Evolutionary conservation across 2,329 filamentous ascomycete genomes (phyloP), one percentile per base, ranked within the genome.

Genomic region (Berkeleyomyces basicola): DNA sequence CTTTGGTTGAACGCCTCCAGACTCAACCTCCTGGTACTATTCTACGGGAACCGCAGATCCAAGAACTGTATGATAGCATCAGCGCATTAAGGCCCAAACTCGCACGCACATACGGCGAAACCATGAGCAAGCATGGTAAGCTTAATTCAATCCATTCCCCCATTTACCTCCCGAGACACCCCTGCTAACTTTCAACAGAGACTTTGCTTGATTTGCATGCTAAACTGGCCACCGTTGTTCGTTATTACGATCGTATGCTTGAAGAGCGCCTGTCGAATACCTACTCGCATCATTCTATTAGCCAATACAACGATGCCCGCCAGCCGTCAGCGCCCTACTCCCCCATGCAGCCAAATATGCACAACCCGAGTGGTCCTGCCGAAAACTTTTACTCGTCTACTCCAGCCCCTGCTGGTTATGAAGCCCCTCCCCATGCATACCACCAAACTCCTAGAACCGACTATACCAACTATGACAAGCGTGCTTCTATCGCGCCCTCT

Each of bases 81-180:
- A 90, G 92, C n/a, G 81, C 90, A 14, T 76, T 99, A 66, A 82
- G 93, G 59, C 93, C 93, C 1, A 99, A 99, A 73, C 78, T 99
- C 62, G 93, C 93, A 3, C 83, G 93, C 63, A 96, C 92, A 0
- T 96, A 97, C 71, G 93, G 93, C 62, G 93, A 99, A 76, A 96
- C 93, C 0, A 97, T 99, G 93, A 97, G 93, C 81, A 99, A 99
- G 74, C 93, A 97, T 73, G 91, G 89, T 89, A 76, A 71, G 83
- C 74, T 14, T 7, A 46, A 36, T 51, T 61, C 43, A 16, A 47
- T 6, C n/a, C 6, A 3, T 39, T 37, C 33, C 7, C 3, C 36
- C 33, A 51, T 55, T 37, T 55, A 2, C 33, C 9, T 55, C 33
- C 9, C 33, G 36, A 43, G 61, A 14, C 2, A 11, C 40, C 55